Conservation (phyloP, 345 rosid genomes). For the Noccaea caerulescens region DNA sequence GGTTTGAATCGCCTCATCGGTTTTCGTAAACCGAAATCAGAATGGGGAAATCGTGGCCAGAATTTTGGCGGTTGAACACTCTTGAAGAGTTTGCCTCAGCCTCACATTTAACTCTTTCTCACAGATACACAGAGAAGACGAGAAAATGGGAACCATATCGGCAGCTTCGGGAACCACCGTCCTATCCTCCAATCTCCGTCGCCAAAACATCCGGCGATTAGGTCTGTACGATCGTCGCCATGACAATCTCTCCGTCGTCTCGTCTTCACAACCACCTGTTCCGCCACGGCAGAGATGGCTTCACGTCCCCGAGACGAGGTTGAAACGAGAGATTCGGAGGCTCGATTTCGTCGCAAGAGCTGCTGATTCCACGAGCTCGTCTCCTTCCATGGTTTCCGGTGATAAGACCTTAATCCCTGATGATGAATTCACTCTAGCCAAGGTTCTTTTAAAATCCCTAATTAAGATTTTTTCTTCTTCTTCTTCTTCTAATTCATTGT, state of each 20-base stretch:
- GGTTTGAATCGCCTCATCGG: neutral
- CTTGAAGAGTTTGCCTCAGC: slow-evolving; percentile 32
- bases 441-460: slow-evolving; percentile 53
- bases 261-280: slow-evolving; percentile 41
- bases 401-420: slow-evolving; percentile 62
- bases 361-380: slow-evolving; percentile 72
- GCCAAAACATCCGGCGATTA: slow-evolving; percentile 7
- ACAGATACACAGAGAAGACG: neutral
- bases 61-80: slow-evolving; percentile 53
- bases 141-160: slow-evolving; percentile 45
- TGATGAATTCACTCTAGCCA: slow-evolving; percentile 77
- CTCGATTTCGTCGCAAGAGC: slow-evolving; percentile 51
- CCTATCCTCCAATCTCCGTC: slow-evolving; percentile 36
- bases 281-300: slow-evolving; percentile 36
- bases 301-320: slow-evolving; percentile 23
- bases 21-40: slow-evolving; percentile 13
- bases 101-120: slow-evolving; percentile 37
- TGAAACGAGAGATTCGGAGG: slow-evolving; percentile 32
- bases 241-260: slow-evolving; percentile 44
- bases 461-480: neutral
- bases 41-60: slow-evolving; percentile 17
- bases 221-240: slow-evolving; percentile 35
- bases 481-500: neutral
- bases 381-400: slow-evolving; percentile 46
- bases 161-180: slow-evolving; percentile 41